A percentile compares a stretch with the other conserved stretches of the same genome.
phyloP scores from a whole-genome alignment of 208 protist genomes.

The Leptomonas pyrrhocoris region DNA sequence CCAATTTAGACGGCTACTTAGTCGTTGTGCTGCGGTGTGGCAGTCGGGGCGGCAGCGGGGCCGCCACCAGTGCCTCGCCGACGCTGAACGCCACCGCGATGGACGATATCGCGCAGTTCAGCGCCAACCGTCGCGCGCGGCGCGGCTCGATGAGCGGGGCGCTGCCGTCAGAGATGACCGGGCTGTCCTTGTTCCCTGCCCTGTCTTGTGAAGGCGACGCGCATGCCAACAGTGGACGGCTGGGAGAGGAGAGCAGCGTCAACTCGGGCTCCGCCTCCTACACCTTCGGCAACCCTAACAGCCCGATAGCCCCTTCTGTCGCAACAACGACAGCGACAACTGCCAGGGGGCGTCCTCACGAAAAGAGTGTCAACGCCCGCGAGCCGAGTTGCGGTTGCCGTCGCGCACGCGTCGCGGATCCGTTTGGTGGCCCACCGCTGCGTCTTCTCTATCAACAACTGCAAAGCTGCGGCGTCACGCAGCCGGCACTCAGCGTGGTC shows the following conservation, averaged over 20 bases:
- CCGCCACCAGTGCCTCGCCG: neutral
- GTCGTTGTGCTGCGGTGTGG: slow-evolving; percentile 28
- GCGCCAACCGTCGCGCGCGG: neutral
- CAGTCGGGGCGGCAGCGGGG: neutral
- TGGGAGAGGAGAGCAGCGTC: neutral
- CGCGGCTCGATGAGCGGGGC: neutral
- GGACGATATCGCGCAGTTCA: neutral
- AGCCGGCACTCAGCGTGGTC: slow-evolving; percentile 32
- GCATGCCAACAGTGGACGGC: neutral
- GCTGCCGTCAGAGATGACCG: neutral
- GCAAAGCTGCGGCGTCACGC: slow-evolving; percentile 26
- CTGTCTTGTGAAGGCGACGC: neutral
- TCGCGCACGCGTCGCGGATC: slow-evolving; percentile 17
- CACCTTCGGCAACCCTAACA: neutral
- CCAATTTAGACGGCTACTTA: slow-evolving; percentile 37
- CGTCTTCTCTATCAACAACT: slow-evolving; percentile 33
- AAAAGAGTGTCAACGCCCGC: neutral
- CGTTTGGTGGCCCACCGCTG: slow-evolving; percentile 30
- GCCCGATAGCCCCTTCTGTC: neutral
- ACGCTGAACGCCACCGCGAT: neutral
- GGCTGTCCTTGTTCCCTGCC: neutral
- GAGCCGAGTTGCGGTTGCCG: neutral
- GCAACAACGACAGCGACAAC: neutral
- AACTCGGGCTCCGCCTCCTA: neutral
- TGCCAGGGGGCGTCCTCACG: neutral